These are phyloP conservation scores for Trichosporon inkin DNA, from an alignment of 1,284 basidiomycete genomes.

Conservation along the genomic window DNA sequence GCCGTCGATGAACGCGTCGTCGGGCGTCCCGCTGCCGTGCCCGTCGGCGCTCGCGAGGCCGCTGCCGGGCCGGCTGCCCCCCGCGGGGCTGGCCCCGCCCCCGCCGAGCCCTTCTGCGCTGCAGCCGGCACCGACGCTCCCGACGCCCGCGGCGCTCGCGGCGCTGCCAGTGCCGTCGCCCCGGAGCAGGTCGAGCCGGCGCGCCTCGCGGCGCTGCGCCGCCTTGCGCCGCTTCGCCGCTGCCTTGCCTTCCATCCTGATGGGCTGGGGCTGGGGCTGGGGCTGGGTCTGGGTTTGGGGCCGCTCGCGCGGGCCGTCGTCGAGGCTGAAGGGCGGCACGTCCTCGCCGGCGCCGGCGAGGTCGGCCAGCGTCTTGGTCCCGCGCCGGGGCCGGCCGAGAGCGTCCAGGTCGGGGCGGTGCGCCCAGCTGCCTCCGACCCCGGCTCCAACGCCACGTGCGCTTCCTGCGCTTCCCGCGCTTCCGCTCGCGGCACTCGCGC, in stretches of 20 bases:
- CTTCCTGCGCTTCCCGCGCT: background rate
- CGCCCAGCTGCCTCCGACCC: constrained; percentile 15
- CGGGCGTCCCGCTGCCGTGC: constrained; percentile 3
- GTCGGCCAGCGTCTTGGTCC: constrained; percentile 20
- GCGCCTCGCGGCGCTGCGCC: constrained; percentile 30
- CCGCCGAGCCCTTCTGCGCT: too few species aligned
- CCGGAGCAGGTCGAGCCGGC: constrained; percentile 42
- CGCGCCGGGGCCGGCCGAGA: constrained; percentile 28
- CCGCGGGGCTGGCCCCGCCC: too few species aligned
- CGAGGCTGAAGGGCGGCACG: background rate
- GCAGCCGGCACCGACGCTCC: too few species aligned
- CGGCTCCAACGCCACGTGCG: background rate
- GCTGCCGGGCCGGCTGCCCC: constrained; percentile 22
- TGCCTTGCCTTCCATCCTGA: background rate
- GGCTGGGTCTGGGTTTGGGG: background rate
- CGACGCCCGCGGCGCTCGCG: too few species aligned
- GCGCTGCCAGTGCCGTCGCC: constrained; percentile 40
- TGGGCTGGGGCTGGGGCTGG: background rate
- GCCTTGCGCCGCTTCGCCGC: constrained; percentile 33
- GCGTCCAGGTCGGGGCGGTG: constrained; percentile 35
- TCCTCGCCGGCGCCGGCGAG: constrained; percentile 9
- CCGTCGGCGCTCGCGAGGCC: constrained; percentile 8
- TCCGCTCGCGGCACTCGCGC: background rate
- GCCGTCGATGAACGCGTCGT: constrained; percentile 31
- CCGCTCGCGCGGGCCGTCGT: background rate